Percentiles rank a stretch among this genome's conserved stretches.
Evolutionary conservation across 176 grass and related monocot species (phyloP).

Genomic region (Bonia amplexicaulis): DNA sequence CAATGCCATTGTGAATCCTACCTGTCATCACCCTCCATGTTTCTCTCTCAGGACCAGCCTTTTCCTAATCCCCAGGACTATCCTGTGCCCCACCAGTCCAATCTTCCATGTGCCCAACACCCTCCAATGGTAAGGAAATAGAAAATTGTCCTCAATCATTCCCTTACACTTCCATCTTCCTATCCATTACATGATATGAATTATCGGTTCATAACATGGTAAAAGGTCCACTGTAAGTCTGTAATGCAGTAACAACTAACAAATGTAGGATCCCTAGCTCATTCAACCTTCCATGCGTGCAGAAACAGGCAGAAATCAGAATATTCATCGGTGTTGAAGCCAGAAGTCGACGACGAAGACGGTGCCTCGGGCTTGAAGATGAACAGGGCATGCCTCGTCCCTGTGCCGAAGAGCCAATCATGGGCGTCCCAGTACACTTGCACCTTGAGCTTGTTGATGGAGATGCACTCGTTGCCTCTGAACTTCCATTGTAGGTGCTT

Average conservation of each 20-base stretch:
- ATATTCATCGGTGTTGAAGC: background rate
- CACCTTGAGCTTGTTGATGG: constrained; percentile 62
- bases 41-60: constrained; percentile 49
- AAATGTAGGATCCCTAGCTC: constrained; percentile 14
- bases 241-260: constrained; percentile 27
- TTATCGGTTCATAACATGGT: constrained; percentile 32
- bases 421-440: constrained; percentile 92
- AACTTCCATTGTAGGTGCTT: constrained; percentile 95
- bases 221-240: background rate
- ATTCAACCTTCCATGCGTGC: constrained; percentile 91
- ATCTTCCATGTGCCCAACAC: constrained; percentile 43
- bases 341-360: background rate
- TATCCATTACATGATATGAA: constrained; percentile 41
- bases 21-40: constrained; percentile 37
- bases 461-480: constrained; percentile 79
- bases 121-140: constrained; percentile 1
- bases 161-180: background rate
- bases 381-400: constrained; percentile 76
- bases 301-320: constrained; percentile 80
- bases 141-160: constrained; percentile 8
- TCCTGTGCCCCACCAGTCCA: constrained; percentile 34
- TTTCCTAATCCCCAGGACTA: constrained; percentile 48
- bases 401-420: constrained; percentile 78
- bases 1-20: constrained; percentile 24
- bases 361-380: constrained; percentile 74